Base-by-base conservation (phyloP, 1,139 yeast genomes). In the Taphrina betulina region DNA sequence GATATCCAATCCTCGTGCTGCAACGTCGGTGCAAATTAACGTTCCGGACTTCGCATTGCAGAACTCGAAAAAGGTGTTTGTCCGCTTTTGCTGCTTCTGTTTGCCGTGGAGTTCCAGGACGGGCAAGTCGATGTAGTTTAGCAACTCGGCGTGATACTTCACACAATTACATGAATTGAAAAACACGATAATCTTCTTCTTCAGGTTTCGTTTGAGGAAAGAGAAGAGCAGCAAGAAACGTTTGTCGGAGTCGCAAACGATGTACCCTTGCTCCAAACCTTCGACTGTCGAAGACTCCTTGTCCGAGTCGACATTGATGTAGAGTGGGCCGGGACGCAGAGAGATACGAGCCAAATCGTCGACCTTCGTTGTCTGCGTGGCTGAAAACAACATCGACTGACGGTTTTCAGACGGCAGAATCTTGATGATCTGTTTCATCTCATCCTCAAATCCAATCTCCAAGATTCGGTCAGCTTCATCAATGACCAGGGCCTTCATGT, bases 321-420 rank as follows among this genome's bases (percentile, higher is more conserved):
- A 94, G 61, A 94, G 78, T 17, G 98, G 99, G 41, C 97, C 97
- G 52, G 92, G 84, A 69, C 95, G 82, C 65, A 94, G 77, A 3
- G 98, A 92, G 56, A 94, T 92, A 72, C 99, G 81, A 20, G 98
- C 98, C 68, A 92, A 78, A 74, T 94, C 99, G 69, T 92, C 97
- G 61, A 92, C 98, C 74, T 94, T 94, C 44, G 97, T 92, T 37
- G 99, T 92, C 71, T 92, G 99, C 0, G 99, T 92, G 51, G 99
- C 98, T 14, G 97, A 89, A 69, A 94, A 92, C 64, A 92, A 75
- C 97, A 92, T 92, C 38, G 96, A 79, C 72, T 92, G 99, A 73
- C 99, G 84, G 64, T 85, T 90, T 63, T 89, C 95, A 62, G 81
- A 85, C 48, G 99, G 99, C 67, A 94, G 76, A 61, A 94, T 87